Conservation (phyloP, 768 basidiomycete genomes). For the Termitomyces sp. region DNA sequence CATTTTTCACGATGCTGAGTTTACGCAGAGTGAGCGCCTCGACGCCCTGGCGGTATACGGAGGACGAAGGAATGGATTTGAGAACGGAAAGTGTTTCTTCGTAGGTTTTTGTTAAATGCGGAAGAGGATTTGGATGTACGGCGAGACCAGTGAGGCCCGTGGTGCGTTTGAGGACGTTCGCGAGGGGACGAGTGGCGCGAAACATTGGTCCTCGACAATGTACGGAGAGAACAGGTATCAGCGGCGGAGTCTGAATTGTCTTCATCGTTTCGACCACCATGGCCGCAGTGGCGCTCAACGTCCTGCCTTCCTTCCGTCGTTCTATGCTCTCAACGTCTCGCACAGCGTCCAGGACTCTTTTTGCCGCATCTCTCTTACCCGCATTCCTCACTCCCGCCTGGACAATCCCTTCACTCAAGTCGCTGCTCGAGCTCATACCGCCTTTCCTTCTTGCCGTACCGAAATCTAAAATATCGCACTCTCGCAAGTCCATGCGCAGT, state of each 20-base stretch:
- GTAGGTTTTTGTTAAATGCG: slow-evolving; percentile 71
- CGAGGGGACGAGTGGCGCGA: slow-evolving; percentile 67
- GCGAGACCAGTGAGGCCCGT: slow-evolving; percentile 83
- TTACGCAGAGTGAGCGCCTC: slow-evolving; percentile 82
- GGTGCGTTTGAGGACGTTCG: slow-evolving; percentile 65
- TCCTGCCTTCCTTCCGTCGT: slow-evolving; percentile 14
- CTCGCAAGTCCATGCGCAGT: slow-evolving; percentile 89
- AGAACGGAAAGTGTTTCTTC: slow-evolving; percentile 68
- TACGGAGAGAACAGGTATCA: slow-evolving; percentile 12
- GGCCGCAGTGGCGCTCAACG: slow-evolving; percentile 26
- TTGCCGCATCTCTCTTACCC: slow-evolving; percentile 1
- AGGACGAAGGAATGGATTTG: slow-evolving; percentile 66
- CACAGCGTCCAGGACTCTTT: slow-evolving; percentile 6
- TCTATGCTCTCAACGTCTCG: slow-evolving; percentile 6
- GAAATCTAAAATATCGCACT: slow-evolving; percentile 91
- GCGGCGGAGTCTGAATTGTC: slow-evolving; percentile 35
- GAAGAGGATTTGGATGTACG: slow-evolving; percentile 82
- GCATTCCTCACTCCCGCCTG: slow-evolving; percentile 19
- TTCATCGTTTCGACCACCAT: slow-evolving; percentile 19
- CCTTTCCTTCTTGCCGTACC: slow-evolving; percentile 89
- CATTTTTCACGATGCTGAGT: slow-evolving; percentile 63
- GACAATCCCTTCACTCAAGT: slow-evolving; percentile 34
- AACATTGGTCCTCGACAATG: slow-evolving; percentile 43
- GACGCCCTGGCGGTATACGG: slow-evolving; percentile 85
- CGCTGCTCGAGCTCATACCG: slow-evolving; percentile 70